Conservation (phyloP, 495 filamentous ascomycete genomes). For the Aspergillus incahuasiensis region DNA sequence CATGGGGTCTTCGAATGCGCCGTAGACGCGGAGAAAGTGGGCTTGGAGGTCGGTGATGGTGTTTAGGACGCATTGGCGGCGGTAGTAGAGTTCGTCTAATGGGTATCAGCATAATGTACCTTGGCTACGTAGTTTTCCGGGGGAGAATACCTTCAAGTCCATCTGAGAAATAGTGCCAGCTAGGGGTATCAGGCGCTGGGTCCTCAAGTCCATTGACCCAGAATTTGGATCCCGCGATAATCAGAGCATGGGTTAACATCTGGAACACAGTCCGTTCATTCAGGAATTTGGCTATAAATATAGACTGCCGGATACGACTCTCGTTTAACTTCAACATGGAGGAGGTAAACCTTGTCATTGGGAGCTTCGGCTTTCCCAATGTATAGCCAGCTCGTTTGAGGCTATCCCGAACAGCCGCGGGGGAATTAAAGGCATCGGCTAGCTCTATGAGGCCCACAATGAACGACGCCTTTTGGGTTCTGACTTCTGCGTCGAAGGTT, state of each 20-base stretch:
- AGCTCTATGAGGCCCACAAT: constrained; percentile 33
- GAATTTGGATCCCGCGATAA: constrained; percentile 59
- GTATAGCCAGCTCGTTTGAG: constrained; percentile 23
- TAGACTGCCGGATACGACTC: constrained; percentile 38
- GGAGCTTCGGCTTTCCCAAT: constrained; percentile 26
- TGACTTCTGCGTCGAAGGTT: constrained; percentile 24
- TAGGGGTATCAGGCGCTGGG: constrained; percentile 29
- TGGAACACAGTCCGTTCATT: constrained; percentile 22
- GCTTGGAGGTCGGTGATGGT: constrained; percentile 72
- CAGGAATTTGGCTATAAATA: constrained; percentile 32
- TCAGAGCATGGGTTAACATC: constrained; percentile 47
- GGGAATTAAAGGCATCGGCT: constrained; percentile 37
- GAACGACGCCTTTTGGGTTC: constrained; percentile 24
- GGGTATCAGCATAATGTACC: neutral
- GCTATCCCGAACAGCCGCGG: constrained; percentile 16
- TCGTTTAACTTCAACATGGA: constrained; percentile 33
- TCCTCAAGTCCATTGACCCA: constrained; percentile 47
- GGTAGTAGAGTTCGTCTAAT: constrained; percentile 65
- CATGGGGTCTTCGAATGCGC: constrained; percentile 32
- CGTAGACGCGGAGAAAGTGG: constrained; percentile 67
- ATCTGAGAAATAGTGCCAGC: constrained; percentile 72
- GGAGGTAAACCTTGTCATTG: constrained; percentile 23
- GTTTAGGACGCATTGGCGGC: constrained; percentile 65
- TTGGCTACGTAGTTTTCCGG: constrained; percentile 1
- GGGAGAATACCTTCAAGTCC: constrained; percentile 60